Percentiles rank a stretch among this genome's conserved stretches.
phyloP scores from a whole-genome alignment of 306 rosid genomes.

The Prunus mume region DNA sequence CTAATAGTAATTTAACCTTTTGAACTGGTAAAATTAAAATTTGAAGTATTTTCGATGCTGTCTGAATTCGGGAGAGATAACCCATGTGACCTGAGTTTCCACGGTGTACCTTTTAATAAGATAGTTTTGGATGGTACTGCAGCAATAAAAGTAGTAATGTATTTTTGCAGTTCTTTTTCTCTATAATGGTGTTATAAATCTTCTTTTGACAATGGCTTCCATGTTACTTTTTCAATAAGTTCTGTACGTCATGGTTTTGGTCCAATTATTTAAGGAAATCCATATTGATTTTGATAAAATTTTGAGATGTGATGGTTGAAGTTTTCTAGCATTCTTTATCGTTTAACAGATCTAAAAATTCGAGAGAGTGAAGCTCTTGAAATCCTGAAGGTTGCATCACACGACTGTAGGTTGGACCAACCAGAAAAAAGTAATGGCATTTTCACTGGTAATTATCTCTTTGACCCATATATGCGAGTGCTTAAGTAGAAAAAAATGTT shows the following conservation, averaged over 20 bases:
- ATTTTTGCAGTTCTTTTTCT: neutral
- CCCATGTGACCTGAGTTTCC: neutral
- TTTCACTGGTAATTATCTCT: constrained; percentile 52
- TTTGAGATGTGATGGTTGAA: neutral
- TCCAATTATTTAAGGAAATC: too few species aligned
- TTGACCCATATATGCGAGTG: neutral
- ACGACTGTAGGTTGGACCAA: constrained; percentile 41
- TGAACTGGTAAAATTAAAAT: neutral
- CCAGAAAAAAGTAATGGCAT: constrained; percentile 33
- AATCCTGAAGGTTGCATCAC: constrained; percentile 59
- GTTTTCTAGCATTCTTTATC: constrained; percentile 12
- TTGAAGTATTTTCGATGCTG: neutral
- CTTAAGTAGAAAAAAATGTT: neutral
- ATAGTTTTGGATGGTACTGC: neutral
- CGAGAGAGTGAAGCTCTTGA: constrained; percentile 64
- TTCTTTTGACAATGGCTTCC: neutral
- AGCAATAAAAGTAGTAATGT: neutral
- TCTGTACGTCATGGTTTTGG: neutral
- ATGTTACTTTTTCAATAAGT: neutral
- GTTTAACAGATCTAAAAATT: constrained; percentile 55
- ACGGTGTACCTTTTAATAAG: neutral
- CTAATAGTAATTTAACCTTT: neutral
- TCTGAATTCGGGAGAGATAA: neutral
- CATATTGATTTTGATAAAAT: neutral
- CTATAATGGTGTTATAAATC: neutral